Conservation (phyloP, 1,284 basidiomycete species). For the Trichosporon inkin region DNA sequence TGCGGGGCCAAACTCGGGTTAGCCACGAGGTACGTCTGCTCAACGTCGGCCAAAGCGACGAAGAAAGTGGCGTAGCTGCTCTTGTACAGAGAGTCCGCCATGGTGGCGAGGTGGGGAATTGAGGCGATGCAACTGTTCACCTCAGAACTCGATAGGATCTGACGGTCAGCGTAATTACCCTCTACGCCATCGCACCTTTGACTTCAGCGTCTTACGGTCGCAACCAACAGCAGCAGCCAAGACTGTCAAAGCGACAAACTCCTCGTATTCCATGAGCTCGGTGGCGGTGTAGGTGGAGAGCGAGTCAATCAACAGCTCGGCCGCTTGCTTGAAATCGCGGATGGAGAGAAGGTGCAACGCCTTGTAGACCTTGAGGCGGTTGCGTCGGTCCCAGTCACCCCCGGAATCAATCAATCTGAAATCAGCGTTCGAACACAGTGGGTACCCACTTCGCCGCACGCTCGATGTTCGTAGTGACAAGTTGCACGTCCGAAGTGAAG, state of each 20-base stretch:
- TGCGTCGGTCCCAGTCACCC: constrained; percentile 96
- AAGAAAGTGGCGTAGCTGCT: constrained; percentile 96
- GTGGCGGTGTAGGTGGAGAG: constrained; percentile 91
- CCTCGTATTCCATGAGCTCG: constrained; percentile 83
- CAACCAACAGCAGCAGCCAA: constrained; percentile 74
- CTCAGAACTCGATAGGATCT: constrained; percentile 57
- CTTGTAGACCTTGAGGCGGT: constrained; percentile 92
- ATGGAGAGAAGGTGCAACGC: constrained; percentile 81
- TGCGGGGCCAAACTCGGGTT: constrained; percentile 83
- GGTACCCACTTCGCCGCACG: constrained; percentile 72
- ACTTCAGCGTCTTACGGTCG: constrained; percentile 82
- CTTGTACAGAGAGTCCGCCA: constrained; percentile 67
- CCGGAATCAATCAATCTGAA: constrained; percentile 84
- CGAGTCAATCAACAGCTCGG: constrained; percentile 79
- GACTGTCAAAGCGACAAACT: constrained; percentile 84
- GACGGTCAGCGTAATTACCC: constrained; percentile 10
- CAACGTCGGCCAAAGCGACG: constrained; percentile 78
- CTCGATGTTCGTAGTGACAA: constrained; percentile 69
- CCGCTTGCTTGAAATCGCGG: constrained; percentile 66
- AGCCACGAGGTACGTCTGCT: constrained; percentile 78
- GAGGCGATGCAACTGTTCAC: constrained; percentile 53
- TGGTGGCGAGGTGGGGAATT: constrained; percentile 53
- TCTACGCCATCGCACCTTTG: constrained; percentile 62
- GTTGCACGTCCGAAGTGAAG: constrained; percentile 77
- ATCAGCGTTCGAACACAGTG: neutral